Evolutionary conservation across 768 basidiomycete species (phyloP).

Genomic region (Melanogaster broomeanus): DNA sequence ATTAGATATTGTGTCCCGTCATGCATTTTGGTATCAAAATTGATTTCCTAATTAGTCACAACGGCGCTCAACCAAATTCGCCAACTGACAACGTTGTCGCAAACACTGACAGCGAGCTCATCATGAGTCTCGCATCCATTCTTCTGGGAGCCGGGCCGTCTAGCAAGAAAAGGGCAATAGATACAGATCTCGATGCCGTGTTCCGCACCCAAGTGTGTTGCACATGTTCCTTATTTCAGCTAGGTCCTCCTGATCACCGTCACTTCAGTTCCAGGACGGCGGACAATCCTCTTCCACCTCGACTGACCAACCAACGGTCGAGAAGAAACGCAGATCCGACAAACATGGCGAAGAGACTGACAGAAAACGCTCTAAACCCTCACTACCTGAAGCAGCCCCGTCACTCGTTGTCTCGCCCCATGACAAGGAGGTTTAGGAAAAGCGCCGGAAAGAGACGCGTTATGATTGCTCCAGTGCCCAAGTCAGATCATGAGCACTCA

Average conservation of each 20-base stretch:
- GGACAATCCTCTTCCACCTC: slow-evolving; percentile 1
- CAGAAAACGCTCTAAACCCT: slow-evolving; percentile 19
- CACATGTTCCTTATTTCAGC: slow-evolving; percentile 4
- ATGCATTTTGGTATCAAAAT: too few species aligned
- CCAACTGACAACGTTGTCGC: too few species aligned
- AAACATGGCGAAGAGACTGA: slow-evolving; percentile 13
- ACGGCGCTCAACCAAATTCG: too few species aligned
- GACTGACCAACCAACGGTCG: neutral
- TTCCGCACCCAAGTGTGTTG: slow-evolving; percentile 57
- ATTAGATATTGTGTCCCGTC: too few species aligned
- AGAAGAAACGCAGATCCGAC: slow-evolving; percentile 14
- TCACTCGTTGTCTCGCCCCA: slow-evolving; percentile 20
- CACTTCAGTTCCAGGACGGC: slow-evolving; percentile 6
- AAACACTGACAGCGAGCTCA: too few species aligned
- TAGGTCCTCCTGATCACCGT: slow-evolving; percentile 10
- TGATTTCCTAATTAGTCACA: too few species aligned
- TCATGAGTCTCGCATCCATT: slow-evolving; percentile 59
- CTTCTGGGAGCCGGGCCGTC: slow-evolving; percentile 40
- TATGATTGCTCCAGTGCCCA: neutral
- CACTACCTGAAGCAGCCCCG: slow-evolving; percentile 7
- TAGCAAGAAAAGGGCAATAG: slow-evolving; percentile 43
- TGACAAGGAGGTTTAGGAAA: slow-evolving; percentile 19
- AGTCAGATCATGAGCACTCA: neutral
- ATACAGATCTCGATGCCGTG: slow-evolving; percentile 63
- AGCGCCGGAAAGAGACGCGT: slow-evolving; percentile 8